Evolutionary conservation across 805 yeast genomes (phyloP).

Genomic region (Saturnispora zaruensis): DNA sequence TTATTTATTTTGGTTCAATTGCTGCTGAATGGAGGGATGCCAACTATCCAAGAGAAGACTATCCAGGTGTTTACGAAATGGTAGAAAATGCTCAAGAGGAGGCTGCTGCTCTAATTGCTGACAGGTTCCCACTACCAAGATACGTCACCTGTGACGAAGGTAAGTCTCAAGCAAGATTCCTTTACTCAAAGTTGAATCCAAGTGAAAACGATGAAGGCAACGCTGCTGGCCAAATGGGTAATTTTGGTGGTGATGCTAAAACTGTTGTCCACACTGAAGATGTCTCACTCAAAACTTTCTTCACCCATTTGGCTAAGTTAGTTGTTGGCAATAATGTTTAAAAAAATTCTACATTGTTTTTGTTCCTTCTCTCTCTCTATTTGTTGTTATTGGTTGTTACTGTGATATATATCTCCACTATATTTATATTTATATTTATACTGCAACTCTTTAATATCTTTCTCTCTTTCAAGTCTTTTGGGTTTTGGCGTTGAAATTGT

Average conservation of each 20-base stretch:
- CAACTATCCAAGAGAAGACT: slow-evolving; percentile 89
- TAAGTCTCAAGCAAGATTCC: slow-evolving; percentile 96
- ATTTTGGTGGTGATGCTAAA: slow-evolving; percentile 36
- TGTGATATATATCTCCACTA: not conserved
- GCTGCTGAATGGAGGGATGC: slow-evolving; percentile 95
- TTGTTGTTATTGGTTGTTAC: not conserved
- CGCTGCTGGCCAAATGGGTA: slow-evolving; percentile 39
- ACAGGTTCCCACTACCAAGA: slow-evolving; percentile 95
- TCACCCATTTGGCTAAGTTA: slow-evolving; percentile 87
- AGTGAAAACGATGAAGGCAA: slow-evolving; percentile 55
- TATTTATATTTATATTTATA: not conserved
- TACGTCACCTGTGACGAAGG: slow-evolving; percentile 97
- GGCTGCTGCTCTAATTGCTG: slow-evolving; percentile 84
- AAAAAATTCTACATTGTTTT: not conserved
- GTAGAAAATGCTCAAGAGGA: slow-evolving; percentile 85
- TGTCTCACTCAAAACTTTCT: slow-evolving; percentile 88
- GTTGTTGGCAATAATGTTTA: slow-evolving; percentile 46
- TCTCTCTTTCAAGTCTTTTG: not conserved
- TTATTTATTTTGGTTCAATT: slow-evolving; percentile 90
- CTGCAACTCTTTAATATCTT: not conserved
- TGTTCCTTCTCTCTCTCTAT: not conserved
- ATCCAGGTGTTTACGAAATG: slow-evolving; percentile 77
- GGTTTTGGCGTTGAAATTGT: not conserved
- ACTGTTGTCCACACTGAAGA: slow-evolving; percentile 95
- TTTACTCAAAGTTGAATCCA: slow-evolving; percentile 91